phyloP scores from a whole-genome alignment of 2,329 filamentous ascomycete species.

The Nigrospora oryzae region DNA sequence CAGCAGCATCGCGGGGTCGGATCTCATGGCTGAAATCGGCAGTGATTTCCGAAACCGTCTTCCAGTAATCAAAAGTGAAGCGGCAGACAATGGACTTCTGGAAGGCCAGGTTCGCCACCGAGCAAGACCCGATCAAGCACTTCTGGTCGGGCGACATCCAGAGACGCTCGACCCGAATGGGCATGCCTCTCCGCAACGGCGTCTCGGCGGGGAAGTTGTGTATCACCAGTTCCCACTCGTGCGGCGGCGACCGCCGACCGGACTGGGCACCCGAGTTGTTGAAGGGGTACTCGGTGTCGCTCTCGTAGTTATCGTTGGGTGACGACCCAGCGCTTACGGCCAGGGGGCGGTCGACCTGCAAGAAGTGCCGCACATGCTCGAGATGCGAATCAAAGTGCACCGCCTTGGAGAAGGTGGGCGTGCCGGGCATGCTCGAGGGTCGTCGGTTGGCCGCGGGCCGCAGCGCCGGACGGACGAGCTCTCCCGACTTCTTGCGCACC shows the following conservation, averaged over 20 bases:
- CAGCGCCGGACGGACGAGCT: conserved; percentile 87
- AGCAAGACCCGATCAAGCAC: conserved; percentile 72
- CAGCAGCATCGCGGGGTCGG: conserved; percentile 48
- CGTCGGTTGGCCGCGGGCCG: conserved; percentile 70
- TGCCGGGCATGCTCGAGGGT: conserved; percentile 95
- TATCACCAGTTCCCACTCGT: conserved; percentile 82
- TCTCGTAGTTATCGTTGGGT: conserved; percentile 80
- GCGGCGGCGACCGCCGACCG: conserved; percentile 37
- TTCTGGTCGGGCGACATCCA: conserved; percentile 86
- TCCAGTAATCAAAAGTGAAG: conserved; percentile 97
- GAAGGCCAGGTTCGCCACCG: conserved; percentile 82
- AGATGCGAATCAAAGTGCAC: conserved; percentile 98
- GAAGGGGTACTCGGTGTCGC: conserved; percentile 86
- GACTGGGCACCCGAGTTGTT: conserved; percentile 35
- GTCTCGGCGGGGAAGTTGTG: conserved; percentile 72
- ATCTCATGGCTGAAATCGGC: conserved; percentile 84
- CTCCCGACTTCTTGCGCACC: conserved; percentile 96
- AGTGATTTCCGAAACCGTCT: conserved; percentile 88
- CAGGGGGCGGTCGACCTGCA: conserved; percentile 88
- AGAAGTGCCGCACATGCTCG: conserved; percentile 91
- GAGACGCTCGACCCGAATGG: conserved; percentile 76
- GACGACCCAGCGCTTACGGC: conserved; percentile 93
- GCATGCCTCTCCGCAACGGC: conserved; percentile 51
- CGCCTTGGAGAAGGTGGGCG: conserved; percentile 88
- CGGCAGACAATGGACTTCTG: conserved; percentile 83